phyloP scores from a whole-genome alignment of 768 basidiomycete species.

The Brasilioporus rufonigricans region DNA sequence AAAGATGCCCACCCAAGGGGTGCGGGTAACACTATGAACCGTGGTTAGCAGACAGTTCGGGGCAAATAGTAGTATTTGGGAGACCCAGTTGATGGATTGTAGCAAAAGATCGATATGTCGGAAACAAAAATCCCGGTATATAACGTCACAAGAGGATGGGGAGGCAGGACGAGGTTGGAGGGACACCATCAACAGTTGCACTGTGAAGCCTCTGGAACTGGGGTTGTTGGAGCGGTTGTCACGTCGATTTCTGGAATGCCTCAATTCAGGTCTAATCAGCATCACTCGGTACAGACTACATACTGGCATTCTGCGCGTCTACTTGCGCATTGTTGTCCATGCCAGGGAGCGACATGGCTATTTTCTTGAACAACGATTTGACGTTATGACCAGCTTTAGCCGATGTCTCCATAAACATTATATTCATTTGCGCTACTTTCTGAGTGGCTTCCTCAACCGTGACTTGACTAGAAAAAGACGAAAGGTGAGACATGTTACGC shows the following conservation, averaged over 20 bases:
- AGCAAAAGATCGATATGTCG: slow-evolving; percentile 20
- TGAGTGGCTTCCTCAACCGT: slow-evolving; percentile 95
- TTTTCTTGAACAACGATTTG: slow-evolving; percentile 98
- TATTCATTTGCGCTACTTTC: slow-evolving; percentile 84
- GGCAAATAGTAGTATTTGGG: slow-evolving; percentile 8
- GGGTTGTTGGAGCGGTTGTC: slow-evolving; percentile 60
- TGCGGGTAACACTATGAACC: slow-evolving; percentile 97
- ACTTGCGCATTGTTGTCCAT: slow-evolving; percentile 80
- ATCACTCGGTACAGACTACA: slow-evolving; percentile 7
- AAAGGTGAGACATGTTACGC: slow-evolving; percentile 3
- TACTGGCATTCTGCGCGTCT: slow-evolving; percentile 53
- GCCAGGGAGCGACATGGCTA: slow-evolving; percentile 95
- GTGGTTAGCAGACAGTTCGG: slow-evolving; percentile 44
- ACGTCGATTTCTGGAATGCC: slow-evolving; percentile 81
- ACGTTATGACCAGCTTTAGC: slow-evolving; percentile 99
- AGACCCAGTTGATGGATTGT: slow-evolving; percentile 7
- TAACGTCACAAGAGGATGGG: slow-evolving; percentile 14
- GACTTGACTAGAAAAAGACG: slow-evolving; percentile 74
- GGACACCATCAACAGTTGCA: slow-evolving; percentile 67
- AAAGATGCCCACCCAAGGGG: slow-evolving; percentile 86
- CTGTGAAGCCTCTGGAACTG: slow-evolving; percentile 83
- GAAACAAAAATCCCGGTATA: slow-evolving; percentile 30
- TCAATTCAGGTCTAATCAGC: slow-evolving; percentile 4
- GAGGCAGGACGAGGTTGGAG: neutral
- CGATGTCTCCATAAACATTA: slow-evolving; percentile 99